These are phyloP conservation scores for Aspergillus nomiae DNA, from an alignment of 2,329 filamentous ascomycete genomes.

Conservation along the genomic window DNA sequence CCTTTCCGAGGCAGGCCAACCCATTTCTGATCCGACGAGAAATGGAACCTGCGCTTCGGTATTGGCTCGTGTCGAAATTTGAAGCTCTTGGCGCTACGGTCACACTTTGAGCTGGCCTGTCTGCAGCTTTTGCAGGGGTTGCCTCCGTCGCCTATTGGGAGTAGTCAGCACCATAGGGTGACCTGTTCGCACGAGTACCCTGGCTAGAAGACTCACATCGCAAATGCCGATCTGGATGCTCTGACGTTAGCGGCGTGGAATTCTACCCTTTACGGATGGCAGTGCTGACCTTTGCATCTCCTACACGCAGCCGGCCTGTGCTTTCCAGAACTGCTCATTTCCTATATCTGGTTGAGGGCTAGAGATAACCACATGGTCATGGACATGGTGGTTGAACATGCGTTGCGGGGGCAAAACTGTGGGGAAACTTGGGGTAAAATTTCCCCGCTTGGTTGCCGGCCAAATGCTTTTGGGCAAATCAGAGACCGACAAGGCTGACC, in stretches of 20 bases:
- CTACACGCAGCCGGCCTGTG: neutral
- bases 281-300: constrained; percentile 2
- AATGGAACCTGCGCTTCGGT: constrained; percentile 7
- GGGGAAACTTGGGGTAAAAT: neutral
- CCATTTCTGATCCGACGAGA: constrained; percentile 8
- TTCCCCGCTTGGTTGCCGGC: neutral
- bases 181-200: neutral
- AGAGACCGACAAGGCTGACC: too few species aligned
- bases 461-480: too few species aligned
- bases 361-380: neutral
- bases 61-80: constrained; percentile 6
- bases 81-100: neutral
- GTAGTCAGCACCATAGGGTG: neutral
- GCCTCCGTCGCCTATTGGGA: neutral
- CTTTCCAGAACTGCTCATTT: neutral
- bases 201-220: neutral
- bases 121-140: constrained; percentile 1
- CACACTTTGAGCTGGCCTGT: neutral
- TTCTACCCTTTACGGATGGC: neutral
- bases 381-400: neutral
- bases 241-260: neutral
- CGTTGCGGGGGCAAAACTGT: neutral
- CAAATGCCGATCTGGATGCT: neutral
- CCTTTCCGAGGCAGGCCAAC: constrained; percentile 1
- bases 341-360: neutral